These are phyloP conservation scores for Spencermartinsiella europaea DNA, from an alignment of 805 yeast genomes.

Conservation along the genomic window DNA sequence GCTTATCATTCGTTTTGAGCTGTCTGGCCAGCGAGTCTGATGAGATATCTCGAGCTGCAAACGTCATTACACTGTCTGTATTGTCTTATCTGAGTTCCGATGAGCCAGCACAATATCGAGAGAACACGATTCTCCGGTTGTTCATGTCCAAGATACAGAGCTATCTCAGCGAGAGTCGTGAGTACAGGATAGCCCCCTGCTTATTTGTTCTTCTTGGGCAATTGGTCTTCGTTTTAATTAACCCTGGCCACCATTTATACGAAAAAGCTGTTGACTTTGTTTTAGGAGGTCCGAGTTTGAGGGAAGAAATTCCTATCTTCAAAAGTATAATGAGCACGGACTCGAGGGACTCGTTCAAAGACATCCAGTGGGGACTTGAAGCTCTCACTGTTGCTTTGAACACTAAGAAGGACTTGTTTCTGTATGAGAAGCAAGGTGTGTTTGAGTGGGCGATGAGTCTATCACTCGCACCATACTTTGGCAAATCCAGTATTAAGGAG, in stretches of 20 bases:
- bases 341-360: conserved; percentile 39
- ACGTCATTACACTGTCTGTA: neutral
- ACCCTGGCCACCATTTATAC: conserved; percentile 70
- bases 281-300: conserved; percentile 46
- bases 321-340: conserved; percentile 15
- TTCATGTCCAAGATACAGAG: conserved; percentile 27
- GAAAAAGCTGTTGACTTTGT: conserved; percentile 68
- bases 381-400: conserved; percentile 45
- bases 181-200: conserved; percentile 37
- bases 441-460: conserved; percentile 65
- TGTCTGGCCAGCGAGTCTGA: conserved; percentile 10
- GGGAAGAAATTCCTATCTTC: conserved; percentile 42
- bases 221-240: conserved; percentile 50
- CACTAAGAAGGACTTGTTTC: conserved; percentile 46
- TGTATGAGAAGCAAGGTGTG: conserved; percentile 49
- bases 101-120: conserved; percentile 47
- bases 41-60: neutral
- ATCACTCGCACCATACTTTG: conserved; percentile 6
- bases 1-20: conserved; percentile 47
- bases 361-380: conserved; percentile 61
- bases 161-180: conserved; percentile 1
- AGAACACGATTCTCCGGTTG: conserved; percentile 43
- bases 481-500: neutral
- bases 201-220: conserved; percentile 53
- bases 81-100: conserved; percentile 8